Base-by-base conservation (phyloP, 2,329 filamentous ascomycete species). In the Geoglossum cookeanum region DNA sequence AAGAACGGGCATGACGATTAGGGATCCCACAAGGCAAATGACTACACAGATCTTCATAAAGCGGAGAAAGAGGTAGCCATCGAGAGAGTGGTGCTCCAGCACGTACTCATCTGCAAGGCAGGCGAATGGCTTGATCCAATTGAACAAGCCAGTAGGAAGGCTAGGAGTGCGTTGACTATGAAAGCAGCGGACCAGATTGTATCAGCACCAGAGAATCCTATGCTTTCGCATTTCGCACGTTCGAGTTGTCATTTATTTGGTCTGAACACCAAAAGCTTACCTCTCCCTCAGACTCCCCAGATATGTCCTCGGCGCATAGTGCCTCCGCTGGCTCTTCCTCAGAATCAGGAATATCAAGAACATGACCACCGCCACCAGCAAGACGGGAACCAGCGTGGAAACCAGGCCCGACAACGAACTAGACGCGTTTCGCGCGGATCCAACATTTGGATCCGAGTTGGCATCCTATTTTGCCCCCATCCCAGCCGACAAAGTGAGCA, bases 41-140 rank as follows among this genome's bases (percentile, higher is more conserved):
- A 85, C 76, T 57, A 84, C 79, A 32, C 84, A 74, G 57, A 92
- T 84, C 65, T 89, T 87, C 61, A 97, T 72, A 65, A 91, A 95
- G 39, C 91, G 87, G 32, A 97, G 75, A 68, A 94, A 88, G 55
- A 97, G 81, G 69, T 91, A 97, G 35, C 85, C 86, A 68, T 98
- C 91, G 61, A 98, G 79, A 0, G 89, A 94, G 67, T 91, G 87
- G 72, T 95, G 88, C 65, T 92, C 87, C 27, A 97, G 79, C 30
- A 90, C 80, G 65, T 87, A 88, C 45, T 82, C 81, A 67, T 97
- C 90, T 3, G 78, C 74, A 22, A 81, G 68, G 48, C 71, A 71
- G 56, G 73, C 69, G 63, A 79, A 78, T 0, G 74, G 69, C 30
- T 68, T 66, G 42, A 75, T 60, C 73, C 73, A 76, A 57, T 62